Percentiles rank a stretch among this genome's conserved stretches.
These are phyloP conservation scores for Oryza officinalis DNA, from an alignment of 176 grass and related monocot species.

Conservation along the genomic window DNA sequence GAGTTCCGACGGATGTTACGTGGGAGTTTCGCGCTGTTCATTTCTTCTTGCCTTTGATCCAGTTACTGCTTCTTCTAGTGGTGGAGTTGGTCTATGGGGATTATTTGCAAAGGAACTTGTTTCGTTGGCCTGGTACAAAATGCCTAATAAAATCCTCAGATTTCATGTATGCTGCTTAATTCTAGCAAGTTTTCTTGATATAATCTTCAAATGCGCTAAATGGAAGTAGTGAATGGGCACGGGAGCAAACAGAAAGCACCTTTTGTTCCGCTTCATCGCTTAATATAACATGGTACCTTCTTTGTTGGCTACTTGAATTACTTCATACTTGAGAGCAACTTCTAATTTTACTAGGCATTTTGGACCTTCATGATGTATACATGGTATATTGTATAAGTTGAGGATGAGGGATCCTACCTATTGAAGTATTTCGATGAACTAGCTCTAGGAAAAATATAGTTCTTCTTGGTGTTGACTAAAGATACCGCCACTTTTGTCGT, in stretches of 20 bases:
- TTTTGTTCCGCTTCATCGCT: neutral
- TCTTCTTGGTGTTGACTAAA: neutral
- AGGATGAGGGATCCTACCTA: neutral
- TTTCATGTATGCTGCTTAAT: neutral
- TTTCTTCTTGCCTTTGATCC: conserved; percentile 1
- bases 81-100: neutral
- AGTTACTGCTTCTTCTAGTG: neutral
- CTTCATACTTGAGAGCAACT: neutral
- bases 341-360: neutral
- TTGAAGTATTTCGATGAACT: neutral
- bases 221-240: neutral
- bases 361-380: neutral
- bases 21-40: neutral
- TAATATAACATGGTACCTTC: neutral
- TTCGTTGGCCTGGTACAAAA: neutral
- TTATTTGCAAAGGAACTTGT: conserved; percentile 6
- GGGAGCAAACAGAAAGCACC: neutral
- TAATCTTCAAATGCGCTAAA: neutral
- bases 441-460: neutral
- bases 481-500: neutral
- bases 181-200: neutral
- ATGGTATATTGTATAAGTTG: neutral
- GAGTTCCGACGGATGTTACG: neutral
- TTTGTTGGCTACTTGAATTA: neutral
- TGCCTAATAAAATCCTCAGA: neutral